Evolutionary conservation across 371 early-diverging fungal species (phyloP), one percentile per base, ranked within the genome.

Genomic region (Syncephalastrum monosporum): DNA sequence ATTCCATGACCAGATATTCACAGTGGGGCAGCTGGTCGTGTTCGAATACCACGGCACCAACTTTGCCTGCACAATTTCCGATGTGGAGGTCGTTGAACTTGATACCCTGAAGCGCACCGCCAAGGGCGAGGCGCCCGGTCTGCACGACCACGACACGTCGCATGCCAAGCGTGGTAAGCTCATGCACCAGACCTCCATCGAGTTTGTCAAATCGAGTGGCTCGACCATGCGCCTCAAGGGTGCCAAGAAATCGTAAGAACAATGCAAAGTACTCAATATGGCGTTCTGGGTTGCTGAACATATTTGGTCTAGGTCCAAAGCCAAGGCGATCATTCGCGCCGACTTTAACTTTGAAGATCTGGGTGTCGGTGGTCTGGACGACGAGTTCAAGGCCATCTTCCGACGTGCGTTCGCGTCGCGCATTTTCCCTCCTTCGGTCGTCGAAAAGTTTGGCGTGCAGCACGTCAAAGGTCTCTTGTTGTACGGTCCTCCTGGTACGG

Each of bases 391-490:
- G 63, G 88, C 87, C 50, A 99, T 99, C 67, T 99, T 99, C 80
- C 88, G 99, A 62, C 88, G 99, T 61, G 99, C 99, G 0, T 99
- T 99, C 82, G 99, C 98, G 0, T 99, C 99, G 6, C 92, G 99
- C 64, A 96, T 98, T 56, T 99, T 97, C 65, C 98, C 99, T 16
- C 96, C 96, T 15, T 87, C 91, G 10, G 77, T 99, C 48, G 97
- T 99, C 13, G 95, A 97, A 61, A 94, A 94, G 68, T 77, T 98
- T 50, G 99, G 99, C 13, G 98, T 99, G 46, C 94, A 94, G 64
- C 99, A 99, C 76, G 98, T 99, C 48, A 82, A 91, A 58, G 86
- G 85, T 69, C 85, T 93, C 48, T 70, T 93, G 43, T 72, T 94
- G 3, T 89, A 86, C 69, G 95, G 99, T 38, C 99, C 99, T 38